Evolutionary conservation across 1,139 yeast genomes (phyloP).

Genomic region (Blastobotrys ciferrii): DNA sequence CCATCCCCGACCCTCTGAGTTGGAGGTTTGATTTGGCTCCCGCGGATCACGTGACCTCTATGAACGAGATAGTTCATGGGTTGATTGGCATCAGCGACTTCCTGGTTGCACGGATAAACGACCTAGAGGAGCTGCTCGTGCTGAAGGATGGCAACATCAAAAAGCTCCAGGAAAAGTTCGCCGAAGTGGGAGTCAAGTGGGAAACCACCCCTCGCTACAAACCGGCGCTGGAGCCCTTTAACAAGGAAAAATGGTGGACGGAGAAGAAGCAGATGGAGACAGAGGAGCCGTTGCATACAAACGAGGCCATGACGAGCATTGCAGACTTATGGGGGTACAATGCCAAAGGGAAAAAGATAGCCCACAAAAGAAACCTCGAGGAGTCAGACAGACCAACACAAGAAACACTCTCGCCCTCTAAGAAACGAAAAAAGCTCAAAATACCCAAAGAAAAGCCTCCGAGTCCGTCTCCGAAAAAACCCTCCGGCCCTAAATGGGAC

Average conservation of each 20-base stretch:
- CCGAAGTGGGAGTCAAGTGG: constrained; percentile 1
- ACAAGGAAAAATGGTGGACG: background rate
- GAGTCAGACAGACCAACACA: background rate
- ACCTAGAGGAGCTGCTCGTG: background rate
- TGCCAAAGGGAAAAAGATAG: background rate
- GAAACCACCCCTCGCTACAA: background rate
- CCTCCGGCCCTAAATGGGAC: background rate
- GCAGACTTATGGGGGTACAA: background rate
- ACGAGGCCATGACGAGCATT: background rate
- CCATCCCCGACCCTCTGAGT: background rate
- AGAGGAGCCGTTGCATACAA: background rate
- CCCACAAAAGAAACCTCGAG: background rate
- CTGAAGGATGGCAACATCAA: constrained; percentile 1
- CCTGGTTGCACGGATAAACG: background rate
- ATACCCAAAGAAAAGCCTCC: background rate
- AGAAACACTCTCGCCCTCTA: background rate
- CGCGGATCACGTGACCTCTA: background rate
- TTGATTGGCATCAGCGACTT: constrained; percentile 1
- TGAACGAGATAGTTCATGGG: background rate
- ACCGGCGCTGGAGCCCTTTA: background rate
- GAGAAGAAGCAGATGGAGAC: background rate
- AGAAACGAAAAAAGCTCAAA: background rate
- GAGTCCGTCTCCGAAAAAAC: background rate
- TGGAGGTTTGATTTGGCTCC: background rate
- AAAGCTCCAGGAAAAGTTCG: background rate